Evolutionary conservation across 2,329 filamentous ascomycete species (phyloP).

Genomic region (Monosporascus sp.): DNA sequence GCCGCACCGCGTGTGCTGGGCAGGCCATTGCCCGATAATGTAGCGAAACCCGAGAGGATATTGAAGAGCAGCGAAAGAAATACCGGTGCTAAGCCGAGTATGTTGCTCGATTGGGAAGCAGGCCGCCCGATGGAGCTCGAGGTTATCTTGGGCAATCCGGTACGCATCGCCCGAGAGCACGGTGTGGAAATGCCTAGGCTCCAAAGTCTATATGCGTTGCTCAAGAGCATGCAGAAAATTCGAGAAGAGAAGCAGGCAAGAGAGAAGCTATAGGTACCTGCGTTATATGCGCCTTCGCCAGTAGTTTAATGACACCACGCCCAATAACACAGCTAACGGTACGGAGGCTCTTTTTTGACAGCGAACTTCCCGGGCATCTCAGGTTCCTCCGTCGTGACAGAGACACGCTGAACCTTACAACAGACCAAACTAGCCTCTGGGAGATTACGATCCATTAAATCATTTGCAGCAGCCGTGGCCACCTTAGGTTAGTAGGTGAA

Average conservation of each 20-base stretch:
- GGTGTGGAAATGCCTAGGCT: constrained; percentile 62
- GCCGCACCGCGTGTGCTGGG: constrained; percentile 61
- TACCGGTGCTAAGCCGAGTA: constrained; percentile 58
- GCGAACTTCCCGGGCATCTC: too few species aligned
- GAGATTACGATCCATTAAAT: too few species aligned
- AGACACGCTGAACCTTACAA: too few species aligned
- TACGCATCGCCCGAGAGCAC: constrained; percentile 56
- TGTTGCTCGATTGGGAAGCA: constrained; percentile 66
- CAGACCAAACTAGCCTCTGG: too few species aligned
- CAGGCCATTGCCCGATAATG: constrained; percentile 50
- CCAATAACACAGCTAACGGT: too few species aligned
- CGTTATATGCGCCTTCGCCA: neutral
- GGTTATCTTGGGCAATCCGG: constrained; percentile 67
- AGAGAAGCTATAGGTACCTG: constrained; percentile 29
- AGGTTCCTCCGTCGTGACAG: too few species aligned
- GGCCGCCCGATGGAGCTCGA: constrained; percentile 64
- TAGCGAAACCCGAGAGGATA: constrained; percentile 60
- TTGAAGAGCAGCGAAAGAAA: constrained; percentile 59
- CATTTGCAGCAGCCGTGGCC: too few species aligned
- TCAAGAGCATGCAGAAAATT: constrained; percentile 56
- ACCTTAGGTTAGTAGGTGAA: too few species aligned
- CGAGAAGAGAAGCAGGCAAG: constrained; percentile 33
- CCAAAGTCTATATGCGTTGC: constrained; percentile 61
- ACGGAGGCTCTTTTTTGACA: too few species aligned
- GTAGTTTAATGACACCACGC: too few species aligned